phyloP scores from a whole-genome alignment of 2,329 filamentous ascomycete genomes.

The Venturia effusa region DNA sequence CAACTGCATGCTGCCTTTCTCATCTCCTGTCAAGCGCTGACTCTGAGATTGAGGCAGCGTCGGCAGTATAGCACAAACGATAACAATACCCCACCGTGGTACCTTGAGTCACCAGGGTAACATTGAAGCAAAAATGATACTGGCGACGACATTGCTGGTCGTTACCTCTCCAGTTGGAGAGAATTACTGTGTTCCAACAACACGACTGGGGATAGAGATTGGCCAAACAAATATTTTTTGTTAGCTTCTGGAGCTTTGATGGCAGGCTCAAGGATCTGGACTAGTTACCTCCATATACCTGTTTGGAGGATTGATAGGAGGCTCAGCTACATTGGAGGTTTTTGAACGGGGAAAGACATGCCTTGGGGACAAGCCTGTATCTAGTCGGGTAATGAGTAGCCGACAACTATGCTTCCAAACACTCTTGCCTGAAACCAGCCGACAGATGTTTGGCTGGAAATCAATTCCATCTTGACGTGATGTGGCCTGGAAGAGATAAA shows the following conservation, averaged over 20 bases:
- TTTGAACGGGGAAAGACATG: background rate
- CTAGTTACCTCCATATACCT: background rate
- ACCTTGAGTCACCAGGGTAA: background rate
- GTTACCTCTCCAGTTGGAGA: background rate
- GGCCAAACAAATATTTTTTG: background rate
- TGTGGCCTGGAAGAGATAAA: background rate
- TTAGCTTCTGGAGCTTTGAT: background rate
- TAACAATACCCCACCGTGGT: slow-evolving; percentile 1
- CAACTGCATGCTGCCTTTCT: background rate
- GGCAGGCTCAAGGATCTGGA: background rate
- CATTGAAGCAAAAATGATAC: background rate
- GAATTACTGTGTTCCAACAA: background rate
- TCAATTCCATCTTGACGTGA: too few species aligned
- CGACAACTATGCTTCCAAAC: background rate
- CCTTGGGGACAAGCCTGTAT: background rate
- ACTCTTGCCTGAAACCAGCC: background rate
- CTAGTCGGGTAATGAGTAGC: background rate
- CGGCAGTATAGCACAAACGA: background rate
- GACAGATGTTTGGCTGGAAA: background rate
- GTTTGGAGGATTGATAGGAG: background rate
- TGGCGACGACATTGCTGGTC: background rate
- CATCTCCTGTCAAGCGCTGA: slow-evolving; percentile 9
- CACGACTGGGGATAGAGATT: background rate
- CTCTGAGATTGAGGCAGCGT: slow-evolving; percentile 5
- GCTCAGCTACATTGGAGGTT: background rate